Percentiles rank a stretch among this genome's conserved stretches.
These are phyloP conservation scores for Xylariaceae sp. DNA, from an alignment of 2,329 filamentous ascomycete genomes.

Conservation along the genomic window DNA sequence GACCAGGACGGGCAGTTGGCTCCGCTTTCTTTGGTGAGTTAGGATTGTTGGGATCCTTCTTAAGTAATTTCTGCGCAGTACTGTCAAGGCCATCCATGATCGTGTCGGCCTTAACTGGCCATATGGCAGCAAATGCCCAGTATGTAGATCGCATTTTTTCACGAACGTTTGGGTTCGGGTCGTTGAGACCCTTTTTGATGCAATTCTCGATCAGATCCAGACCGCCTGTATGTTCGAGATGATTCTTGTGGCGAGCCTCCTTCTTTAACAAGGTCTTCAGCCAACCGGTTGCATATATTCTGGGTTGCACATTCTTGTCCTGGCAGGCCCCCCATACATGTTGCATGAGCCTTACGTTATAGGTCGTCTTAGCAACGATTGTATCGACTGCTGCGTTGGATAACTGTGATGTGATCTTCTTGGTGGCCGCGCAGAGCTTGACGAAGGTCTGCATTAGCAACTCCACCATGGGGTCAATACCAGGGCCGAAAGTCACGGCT, in stretches of 20 bases:
- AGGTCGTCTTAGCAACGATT: slow-evolving; percentile 74
- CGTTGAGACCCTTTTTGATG: slow-evolving; percentile 80
- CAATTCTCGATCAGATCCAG: slow-evolving; percentile 81
- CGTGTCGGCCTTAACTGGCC: slow-evolving; percentile 71
- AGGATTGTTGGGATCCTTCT: slow-evolving; percentile 79
- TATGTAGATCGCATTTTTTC: slow-evolving; percentile 81
- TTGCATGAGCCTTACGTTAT: slow-evolving; percentile 74
- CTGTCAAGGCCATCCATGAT: slow-evolving; percentile 74
- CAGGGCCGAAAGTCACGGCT: slow-evolving; percentile 67
- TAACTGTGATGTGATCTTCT: slow-evolving; percentile 84
- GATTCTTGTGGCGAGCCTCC: slow-evolving; percentile 70
- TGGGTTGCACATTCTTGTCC: slow-evolving; percentile 89
- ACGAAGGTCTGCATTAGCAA: slow-evolving; percentile 83
- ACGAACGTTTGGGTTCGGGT: slow-evolving; percentile 84
- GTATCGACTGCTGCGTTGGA: slow-evolving; percentile 76
- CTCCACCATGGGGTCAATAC: slow-evolving; percentile 83
- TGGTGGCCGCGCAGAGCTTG: slow-evolving; percentile 83
- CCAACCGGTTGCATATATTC: slow-evolving; percentile 76
- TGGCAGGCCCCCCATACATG: slow-evolving; percentile 77
- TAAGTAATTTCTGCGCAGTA: slow-evolving; percentile 72
- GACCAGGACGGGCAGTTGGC: slow-evolving; percentile 48
- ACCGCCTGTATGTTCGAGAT: slow-evolving; percentile 79
- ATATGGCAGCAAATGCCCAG: slow-evolving; percentile 75
- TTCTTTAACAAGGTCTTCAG: slow-evolving; percentile 75
- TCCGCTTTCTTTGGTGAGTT: slow-evolving; percentile 57